Base-by-base conservation (phyloP, 306 rosid species). In the Sphenostylis stenocarpa region DNA sequence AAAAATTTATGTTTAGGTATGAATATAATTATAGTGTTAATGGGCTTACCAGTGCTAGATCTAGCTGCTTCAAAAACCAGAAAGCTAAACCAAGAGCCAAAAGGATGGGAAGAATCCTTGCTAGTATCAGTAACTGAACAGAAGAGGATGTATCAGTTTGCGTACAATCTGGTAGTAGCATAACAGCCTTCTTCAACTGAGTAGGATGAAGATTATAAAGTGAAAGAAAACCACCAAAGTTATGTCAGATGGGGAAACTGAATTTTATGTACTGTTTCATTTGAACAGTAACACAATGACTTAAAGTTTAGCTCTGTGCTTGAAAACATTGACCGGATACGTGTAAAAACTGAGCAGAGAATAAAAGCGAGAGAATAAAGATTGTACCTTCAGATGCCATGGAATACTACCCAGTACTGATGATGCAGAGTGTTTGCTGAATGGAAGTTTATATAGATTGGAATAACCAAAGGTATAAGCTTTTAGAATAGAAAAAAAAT, bases 351-450 rank as follows among this genome's bases (percentile, higher is more conserved):
- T 36, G 68, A 65, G 9, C 44, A 76, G 79, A 60, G 60, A 33
- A 67, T 41, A 45, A 61, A 65, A 77, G 77, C 49, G 45, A 77
- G 77, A 31, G 73, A 70, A 68, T 65, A 79, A 84, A 72, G 73
- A 48, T 15, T 74, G 84, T 81, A 87, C 97, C 94, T 91, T 73
- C 70, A 84, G 82, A 78, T 82, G 87, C 83, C 70, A 84, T 75
- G 84, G 75, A 84, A 76, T 65, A 77, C 72, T 68, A 48, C 72
- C 72, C 64, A 48, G 74, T 56, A 76, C 56, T 72, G 84, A 75
- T 68, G 84, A 72, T 83, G 78, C 66, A 83, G 82, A 53, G 60
- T 83, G 84, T 73, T 78, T 60, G 77, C 70, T 85, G 86, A 81
- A 70, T 76, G 70, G 86, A 81, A 78, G 83, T 64, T 79, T 90